Percentiles rank a stretch among this genome's conserved stretches.
Conservation (phyloP, 2,329 filamentous ascomycete genomes). For the Thielaviopsis ethacetica region DNA sequence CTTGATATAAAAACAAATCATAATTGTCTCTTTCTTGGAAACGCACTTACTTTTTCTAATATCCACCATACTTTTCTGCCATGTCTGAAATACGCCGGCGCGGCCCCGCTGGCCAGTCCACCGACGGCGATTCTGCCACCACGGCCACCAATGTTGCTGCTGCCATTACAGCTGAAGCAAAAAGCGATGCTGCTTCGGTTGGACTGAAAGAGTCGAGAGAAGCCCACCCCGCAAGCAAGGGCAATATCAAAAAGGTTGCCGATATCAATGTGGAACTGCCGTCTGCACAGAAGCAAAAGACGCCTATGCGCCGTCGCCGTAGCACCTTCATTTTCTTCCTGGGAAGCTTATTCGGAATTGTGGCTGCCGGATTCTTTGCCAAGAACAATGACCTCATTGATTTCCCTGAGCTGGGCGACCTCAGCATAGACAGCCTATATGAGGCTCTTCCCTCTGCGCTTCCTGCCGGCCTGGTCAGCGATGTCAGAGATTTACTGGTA, state of each 20-base stretch:
- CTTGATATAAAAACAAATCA: not conserved
- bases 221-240: slow-evolving; percentile 3
- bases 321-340: slow-evolving; percentile 73
- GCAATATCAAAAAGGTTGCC: not conserved
- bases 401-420: slow-evolving; percentile 50
- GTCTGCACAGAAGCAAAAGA: not conserved
- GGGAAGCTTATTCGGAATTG: slow-evolving; percentile 75
- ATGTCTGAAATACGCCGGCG: slow-evolving; percentile 10
- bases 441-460: slow-evolving; percentile 71
- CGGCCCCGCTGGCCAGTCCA: not conserved
- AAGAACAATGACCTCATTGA: slow-evolving; percentile 80
- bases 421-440: slow-evolving; percentile 70
- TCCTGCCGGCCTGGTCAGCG: slow-evolving; percentile 58
- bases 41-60: not conserved
- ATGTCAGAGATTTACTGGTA: slow-evolving; percentile 74
- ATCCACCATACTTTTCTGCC: not conserved
- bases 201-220: slow-evolving; percentile 12
- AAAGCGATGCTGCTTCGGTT: slow-evolving; percentile 25
- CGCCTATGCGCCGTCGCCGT: slow-evolving; percentile 46
- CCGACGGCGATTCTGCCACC: slow-evolving; percentile 12
- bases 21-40: not conserved
- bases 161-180: slow-evolving; percentile 14
- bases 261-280: not conserved
- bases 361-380: slow-evolving; percentile 82
- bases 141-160: slow-evolving; percentile 9